Evolutionary conservation across 345 rosid species (phyloP), one percentile per base, ranked within the genome.

Genomic region (Mangifera indica): DNA sequence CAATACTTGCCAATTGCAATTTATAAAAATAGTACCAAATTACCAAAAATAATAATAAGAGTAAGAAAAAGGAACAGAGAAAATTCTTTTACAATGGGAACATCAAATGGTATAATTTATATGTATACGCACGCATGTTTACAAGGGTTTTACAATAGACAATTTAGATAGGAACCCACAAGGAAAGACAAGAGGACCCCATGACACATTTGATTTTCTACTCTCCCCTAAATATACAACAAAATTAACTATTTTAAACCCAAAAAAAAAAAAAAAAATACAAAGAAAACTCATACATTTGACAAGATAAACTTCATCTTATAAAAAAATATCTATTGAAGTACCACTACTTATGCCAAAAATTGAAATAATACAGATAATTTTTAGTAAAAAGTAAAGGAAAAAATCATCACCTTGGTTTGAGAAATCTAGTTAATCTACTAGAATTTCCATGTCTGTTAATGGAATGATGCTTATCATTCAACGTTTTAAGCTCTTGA

Each of bases 371-470:
- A 22, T 17, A n/a, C 14, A 26, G 15, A 1, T 26, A 14, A 13
- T 37, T 37, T 5, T 5, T 15, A 24, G 55, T 13, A 46, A 46
- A 72, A 42, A 32, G 13, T 45, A 60, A 13, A 7, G 52, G 21
- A 51, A 22, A 34, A 73, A 22, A 51, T 24, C 1, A 22, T 57
- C 74, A 88, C 98, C 96, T 83, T 63, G 90, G 83, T 71, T 73
- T 78, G 63, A 66, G 66, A 21, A 78, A 64, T 75, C 37, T 79
- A 72, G 72, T 80, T 34, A 74, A 72, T 76, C 71, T 83, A 34
- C 84, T 81, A 66, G 85, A 54, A 74, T 73, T 79, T 29, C 79
- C 80, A 78, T 72, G 84, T 73, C 72, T 76, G 71, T 69, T 3
- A 34, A 22, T 34, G 4, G 80, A 82, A 7, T 72, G 77, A 67